Evolutionary conservation across 768 basidiomycete genomes (phyloP), one percentile per base, ranked within the genome.

Genomic region (Rhodotorula toruloides): DNA sequence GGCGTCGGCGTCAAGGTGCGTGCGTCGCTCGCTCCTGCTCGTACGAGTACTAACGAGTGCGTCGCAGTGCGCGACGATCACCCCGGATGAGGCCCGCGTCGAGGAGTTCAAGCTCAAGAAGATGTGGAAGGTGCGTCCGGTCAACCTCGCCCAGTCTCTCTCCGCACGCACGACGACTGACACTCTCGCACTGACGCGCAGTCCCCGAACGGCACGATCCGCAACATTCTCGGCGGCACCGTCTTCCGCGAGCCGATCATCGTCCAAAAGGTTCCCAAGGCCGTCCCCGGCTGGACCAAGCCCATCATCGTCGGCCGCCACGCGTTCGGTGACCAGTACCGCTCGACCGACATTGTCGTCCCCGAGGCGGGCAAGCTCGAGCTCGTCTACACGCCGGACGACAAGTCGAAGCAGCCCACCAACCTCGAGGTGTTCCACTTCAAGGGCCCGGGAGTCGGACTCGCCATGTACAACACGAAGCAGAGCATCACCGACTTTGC

Each of bases 231-330:
- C 55, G 92, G 91, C 39, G 96, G 96, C 47, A 98, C 96, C 27
- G 93, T 99, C 58, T 98, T 98, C 86, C 87, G 96, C 70, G 96
- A 96, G 78, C 96, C 96, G 72, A 98, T 99, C 80, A 86, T 98
- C 77, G 84, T 98, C 37, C 77, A 86, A 55, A 85, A 86, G 71
- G 89, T 99, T 76, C 96, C 94, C 39, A 88, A 87, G 76, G 91
- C 93, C 13, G 83, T 98, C 46, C 96, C 96, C 5, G 70, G 66
- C 44, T 99, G 96, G 96, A 82, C 85, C 60, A 92, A 97, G 74
- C 93, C 96, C 50, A 99, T 99, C 75, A 82, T 91, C 63, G 96
- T 97, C 67, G 94, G 94, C 34, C 86, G 94, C 74, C 96, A 98
- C 78, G 96, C 96, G 14, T 93, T 93, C 74, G 96, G 96, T 74